Evolutionary conservation across 257 asterid species (phyloP).

Genomic region (Solanum sitiens): DNA sequence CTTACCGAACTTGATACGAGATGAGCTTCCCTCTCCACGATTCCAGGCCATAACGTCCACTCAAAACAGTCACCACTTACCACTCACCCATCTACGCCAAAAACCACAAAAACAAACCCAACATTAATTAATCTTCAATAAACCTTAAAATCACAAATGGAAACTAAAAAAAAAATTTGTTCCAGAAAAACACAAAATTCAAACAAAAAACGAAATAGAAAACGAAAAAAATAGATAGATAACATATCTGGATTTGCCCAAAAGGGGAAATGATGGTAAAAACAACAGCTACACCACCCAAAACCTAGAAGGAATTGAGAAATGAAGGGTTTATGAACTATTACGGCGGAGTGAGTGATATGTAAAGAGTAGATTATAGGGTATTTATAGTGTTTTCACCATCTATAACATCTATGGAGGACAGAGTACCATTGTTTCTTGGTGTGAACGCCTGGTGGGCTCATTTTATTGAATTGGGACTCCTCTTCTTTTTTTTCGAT

Average conservation of each 20-base stretch:
- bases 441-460: no score
- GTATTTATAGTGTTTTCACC: not conserved
- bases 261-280: not conserved
- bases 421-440: not conserved
- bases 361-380: not conserved
- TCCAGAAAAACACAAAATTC: not conserved
- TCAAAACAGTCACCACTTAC: not conserved
- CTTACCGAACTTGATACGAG: no score
- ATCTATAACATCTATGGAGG: not conserved
- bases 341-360: not conserved
- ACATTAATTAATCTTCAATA: not conserved
- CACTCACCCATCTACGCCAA: not conserved
- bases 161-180: not conserved
- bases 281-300: not conserved
- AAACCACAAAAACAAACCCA: not conserved
- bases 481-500: no score
- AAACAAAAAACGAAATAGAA: not conserved
- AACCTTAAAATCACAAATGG: conserved; percentile 1
- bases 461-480: no score
- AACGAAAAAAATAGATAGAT: not conserved
- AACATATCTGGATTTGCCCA: not conserved
- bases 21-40: no score
- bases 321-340: not conserved
- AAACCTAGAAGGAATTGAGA: not conserved
- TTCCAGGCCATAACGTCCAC: not conserved